Conservation (phyloP, 75 land plant genomes). For the Cryptomeria japonica region DNA sequence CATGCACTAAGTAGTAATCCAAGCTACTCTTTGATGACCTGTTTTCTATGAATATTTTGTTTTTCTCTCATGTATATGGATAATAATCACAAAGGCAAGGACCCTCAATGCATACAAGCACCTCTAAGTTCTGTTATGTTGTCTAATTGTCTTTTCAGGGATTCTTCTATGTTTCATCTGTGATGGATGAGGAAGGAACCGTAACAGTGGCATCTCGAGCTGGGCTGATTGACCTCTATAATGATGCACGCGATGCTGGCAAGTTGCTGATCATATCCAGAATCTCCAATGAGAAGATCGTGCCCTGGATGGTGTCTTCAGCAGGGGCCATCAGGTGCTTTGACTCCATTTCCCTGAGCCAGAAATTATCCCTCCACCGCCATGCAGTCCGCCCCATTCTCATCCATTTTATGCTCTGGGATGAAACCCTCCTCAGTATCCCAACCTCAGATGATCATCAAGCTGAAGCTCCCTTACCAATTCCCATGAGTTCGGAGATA, state of each 20-base stretch:
- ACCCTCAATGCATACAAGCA: neutral
- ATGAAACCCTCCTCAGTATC: conserved; percentile 6
- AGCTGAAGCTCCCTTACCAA: neutral
- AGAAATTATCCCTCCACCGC: conserved; percentile 80
- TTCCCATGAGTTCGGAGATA: neutral
- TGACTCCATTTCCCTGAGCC: conserved; percentile 80
- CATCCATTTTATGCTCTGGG: conserved; percentile 74
- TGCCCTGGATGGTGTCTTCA: conserved; percentile 88
- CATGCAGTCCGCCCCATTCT: conserved; percentile 65
- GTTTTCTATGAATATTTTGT: neutral
- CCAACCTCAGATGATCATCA: neutral
- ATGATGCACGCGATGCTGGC: conserved; percentile 41
- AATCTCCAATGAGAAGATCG: conserved; percentile 70
- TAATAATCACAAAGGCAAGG: neutral
- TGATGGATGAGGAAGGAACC: conserved; percentile 43
- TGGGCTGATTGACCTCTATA: conserved; percentile 58
- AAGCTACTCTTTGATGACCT: neutral
- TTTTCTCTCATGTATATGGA: neutral
- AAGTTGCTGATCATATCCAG: conserved; percentile 74
- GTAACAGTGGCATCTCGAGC: conserved; percentile 62
- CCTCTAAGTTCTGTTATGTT: neutral
- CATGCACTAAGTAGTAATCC: neutral
- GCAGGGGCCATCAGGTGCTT: conserved; percentile 76
- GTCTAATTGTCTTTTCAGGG: conserved; percentile 50
- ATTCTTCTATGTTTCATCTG: conserved; percentile 76